phyloP scores from a whole-genome alignment of 768 basidiomycete species.

The Leccinum aurantiacum region DNA sequence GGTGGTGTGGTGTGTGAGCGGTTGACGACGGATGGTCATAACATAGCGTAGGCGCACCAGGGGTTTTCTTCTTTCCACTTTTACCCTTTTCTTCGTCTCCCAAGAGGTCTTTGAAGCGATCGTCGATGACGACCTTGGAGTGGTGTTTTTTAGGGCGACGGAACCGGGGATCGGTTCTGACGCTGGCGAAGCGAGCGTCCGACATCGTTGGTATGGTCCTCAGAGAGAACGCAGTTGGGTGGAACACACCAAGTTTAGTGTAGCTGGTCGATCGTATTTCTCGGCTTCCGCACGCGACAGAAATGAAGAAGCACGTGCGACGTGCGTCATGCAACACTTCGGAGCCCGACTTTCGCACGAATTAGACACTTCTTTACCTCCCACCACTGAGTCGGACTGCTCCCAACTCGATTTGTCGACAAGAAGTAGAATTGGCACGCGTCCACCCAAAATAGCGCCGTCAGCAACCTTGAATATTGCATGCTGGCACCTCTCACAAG shows the following conservation, averaged over 20 bases:
- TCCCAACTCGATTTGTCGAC: too few species aligned
- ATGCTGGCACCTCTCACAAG: too few species aligned
- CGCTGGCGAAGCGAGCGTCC: constrained; percentile 84
- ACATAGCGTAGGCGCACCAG: constrained; percentile 12
- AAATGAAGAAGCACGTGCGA: not conserved
- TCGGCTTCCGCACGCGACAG: not conserved
- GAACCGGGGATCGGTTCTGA: constrained; percentile 93
- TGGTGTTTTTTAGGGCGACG: constrained; percentile 76
- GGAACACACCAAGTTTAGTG: not conserved
- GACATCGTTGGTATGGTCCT: constrained; percentile 41
- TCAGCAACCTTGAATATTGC: too few species aligned
- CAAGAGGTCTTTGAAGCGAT: constrained; percentile 85
- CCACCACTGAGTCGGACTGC: too few species aligned
- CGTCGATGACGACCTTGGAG: constrained; percentile 85
- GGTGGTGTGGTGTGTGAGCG: not conserved
- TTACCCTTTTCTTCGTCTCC: constrained; percentile 42
- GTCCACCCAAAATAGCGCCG: too few species aligned
- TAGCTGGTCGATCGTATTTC: not conserved
- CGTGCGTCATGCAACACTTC: not conserved
- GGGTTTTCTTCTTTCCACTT: constrained; percentile 29
- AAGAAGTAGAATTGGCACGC: too few species aligned
- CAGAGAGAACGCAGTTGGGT: not conserved
- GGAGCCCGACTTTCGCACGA: too few species aligned
- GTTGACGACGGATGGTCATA: not conserved
- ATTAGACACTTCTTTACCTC: too few species aligned